These are phyloP conservation scores for Kodamaea plutei DNA, from an alignment of 1,139 yeast genomes.

Conservation along the genomic window DNA sequence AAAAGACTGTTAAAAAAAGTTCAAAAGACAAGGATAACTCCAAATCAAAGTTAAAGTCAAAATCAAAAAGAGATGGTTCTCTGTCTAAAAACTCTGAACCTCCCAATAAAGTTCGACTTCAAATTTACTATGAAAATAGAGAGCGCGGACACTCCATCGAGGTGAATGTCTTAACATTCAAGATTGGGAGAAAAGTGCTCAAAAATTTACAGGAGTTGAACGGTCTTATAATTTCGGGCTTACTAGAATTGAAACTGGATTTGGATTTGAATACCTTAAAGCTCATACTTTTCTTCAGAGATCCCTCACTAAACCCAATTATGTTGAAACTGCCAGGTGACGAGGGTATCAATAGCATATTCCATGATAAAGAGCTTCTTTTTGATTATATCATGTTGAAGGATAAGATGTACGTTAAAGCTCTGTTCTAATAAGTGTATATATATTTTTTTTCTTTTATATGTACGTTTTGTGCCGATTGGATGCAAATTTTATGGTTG, in stretches of 20 bases:
- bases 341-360: slow-evolving; percentile 5
- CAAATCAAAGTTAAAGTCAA: slow-evolving; percentile 20
- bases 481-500: too few species aligned
- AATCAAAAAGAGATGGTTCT: too few species aligned
- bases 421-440: slow-evolving; percentile 12
- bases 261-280: slow-evolving; percentile 16
- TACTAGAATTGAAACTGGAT: slow-evolving; percentile 16
- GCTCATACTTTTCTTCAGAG: slow-evolving; percentile 23
- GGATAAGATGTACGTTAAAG: slow-evolving; percentile 23
- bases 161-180: slow-evolving; percentile 17
- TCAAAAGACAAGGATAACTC: slow-evolving; percentile 9
- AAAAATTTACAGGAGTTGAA: slow-evolving; percentile 22
- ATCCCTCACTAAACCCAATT: slow-evolving; percentile 23
- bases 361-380: slow-evolving; percentile 17
- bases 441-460: too few species aligned
- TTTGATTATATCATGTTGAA: slow-evolving; percentile 27
- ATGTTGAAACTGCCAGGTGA: slow-evolving; percentile 16
- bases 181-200: slow-evolving; percentile 26
- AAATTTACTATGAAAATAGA: neutral
- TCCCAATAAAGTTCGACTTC: slow-evolving; percentile 1
- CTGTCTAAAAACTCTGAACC: too few species aligned
- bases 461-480: too few species aligned
- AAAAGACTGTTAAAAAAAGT: neutral
- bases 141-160: slow-evolving; percentile 3
- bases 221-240: slow-evolving; percentile 20